Evolutionary conservation across 345 rosid species (phyloP).

Genomic region (Triadica sebifera): DNA sequence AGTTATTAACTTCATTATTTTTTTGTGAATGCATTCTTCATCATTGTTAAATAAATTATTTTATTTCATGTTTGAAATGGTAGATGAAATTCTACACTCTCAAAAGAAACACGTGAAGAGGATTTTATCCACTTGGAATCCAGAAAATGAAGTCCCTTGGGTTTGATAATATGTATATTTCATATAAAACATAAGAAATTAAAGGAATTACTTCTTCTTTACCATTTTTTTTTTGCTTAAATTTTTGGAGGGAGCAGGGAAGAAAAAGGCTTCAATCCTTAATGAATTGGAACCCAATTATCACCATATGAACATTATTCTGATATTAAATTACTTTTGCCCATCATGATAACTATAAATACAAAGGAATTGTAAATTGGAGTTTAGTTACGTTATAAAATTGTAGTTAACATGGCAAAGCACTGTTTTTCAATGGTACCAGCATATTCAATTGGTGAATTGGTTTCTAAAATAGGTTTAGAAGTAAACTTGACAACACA

Average conservation of each 20-base stretch:
- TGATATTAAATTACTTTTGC: not conserved
- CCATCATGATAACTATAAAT: not conserved
- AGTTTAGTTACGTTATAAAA: not conserved
- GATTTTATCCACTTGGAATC: not conserved
- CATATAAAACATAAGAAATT: not conserved
- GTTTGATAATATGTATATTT: not conserved
- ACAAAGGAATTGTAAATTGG: not conserved
- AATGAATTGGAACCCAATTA: not conserved
- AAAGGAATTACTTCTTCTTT: not conserved
- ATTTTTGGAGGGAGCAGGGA: not conserved
- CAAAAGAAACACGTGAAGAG: not conserved
- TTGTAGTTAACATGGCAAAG: not conserved
- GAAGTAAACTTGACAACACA: not conserved
- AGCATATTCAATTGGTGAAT: not conserved
- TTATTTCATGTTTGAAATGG: not conserved
- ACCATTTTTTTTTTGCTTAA: not conserved
- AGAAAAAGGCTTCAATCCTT: not conserved
- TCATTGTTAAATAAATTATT: not conserved
- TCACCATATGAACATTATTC: not conserved
- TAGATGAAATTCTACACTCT: not conserved
- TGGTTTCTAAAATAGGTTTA: not conserved
- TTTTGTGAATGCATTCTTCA: not conserved
- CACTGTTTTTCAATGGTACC: not conserved
- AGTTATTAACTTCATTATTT: not conserved
- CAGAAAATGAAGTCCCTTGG: not conserved